These are phyloP conservation scores for Cryptococcus hybrid DNA, from an alignment of 1,284 basidiomycete species.

Conservation along the genomic window DNA sequence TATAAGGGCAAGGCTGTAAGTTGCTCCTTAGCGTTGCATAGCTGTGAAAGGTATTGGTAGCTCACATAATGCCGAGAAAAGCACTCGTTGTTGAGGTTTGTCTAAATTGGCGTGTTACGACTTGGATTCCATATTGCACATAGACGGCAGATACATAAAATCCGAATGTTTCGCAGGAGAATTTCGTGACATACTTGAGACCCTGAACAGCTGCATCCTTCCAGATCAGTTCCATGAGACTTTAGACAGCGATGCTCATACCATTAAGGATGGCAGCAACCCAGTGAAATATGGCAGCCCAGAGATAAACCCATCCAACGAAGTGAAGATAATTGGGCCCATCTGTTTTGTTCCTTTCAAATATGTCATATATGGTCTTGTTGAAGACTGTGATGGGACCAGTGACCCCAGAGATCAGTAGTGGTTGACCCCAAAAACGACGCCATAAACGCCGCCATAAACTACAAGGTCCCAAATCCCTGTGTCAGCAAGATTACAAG, in stretches of 20 bases:
- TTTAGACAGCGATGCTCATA: constrained; percentile 43
- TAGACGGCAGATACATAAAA: constrained; percentile 77
- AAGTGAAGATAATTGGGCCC: constrained; percentile 76
- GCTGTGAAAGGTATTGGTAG: background rate
- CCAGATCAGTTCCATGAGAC: background rate
- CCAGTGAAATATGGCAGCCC: constrained; percentile 92
- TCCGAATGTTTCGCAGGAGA: constrained; percentile 92
- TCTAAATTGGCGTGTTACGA: constrained; percentile 69
- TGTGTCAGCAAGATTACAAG: background rate
- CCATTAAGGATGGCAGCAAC: constrained; percentile 80
- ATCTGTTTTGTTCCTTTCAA: constrained; percentile 43
- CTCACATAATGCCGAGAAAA: constrained; percentile 62
- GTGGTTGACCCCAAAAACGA: constrained; percentile 86
- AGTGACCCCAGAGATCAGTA: constrained; percentile 92
- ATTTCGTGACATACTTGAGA: constrained; percentile 78
- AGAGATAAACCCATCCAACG: constrained; percentile 87
- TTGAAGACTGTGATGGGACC: constrained; percentile 90
- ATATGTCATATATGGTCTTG: constrained; percentile 82
- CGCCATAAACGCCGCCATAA: constrained; percentile 90
- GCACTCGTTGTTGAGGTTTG: constrained; percentile 57
- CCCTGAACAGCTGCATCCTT: constrained; percentile 69
- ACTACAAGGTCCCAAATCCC: constrained; percentile 51
- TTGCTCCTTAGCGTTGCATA: background rate
- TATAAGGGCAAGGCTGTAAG: constrained; percentile 64
- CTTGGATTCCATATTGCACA: constrained; percentile 78